phyloP scores from a whole-genome alignment of 768 basidiomycete species.

The Boletus bicolor region DNA sequence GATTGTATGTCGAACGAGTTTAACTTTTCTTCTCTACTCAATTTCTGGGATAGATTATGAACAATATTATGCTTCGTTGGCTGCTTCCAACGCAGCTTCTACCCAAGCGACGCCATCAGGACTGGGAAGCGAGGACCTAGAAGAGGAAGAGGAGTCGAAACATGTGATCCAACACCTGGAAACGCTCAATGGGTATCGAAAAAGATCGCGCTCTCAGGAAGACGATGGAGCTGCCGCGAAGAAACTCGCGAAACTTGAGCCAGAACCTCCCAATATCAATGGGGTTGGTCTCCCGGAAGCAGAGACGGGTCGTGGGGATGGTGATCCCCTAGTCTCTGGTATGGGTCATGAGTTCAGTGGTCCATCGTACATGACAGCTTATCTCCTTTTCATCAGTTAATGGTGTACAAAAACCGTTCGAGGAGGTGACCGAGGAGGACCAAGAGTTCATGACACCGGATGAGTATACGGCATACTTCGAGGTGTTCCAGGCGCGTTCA shows the following conservation, averaged over 20 bases:
- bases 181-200: conserved; percentile 67
- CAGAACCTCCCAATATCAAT: conserved; percentile 26
- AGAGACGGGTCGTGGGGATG: conserved; percentile 19
- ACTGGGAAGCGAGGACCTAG: conserved; percentile 51
- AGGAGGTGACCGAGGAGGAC: conserved; percentile 86
- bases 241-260: conserved; percentile 44
- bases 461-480: conserved; percentile 82
- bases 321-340: conserved; percentile 73
- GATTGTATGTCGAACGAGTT: conserved; percentile 51
- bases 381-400: conserved; percentile 50
- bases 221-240: conserved; percentile 43
- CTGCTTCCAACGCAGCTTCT: conserved; percentile 58
- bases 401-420: conserved; percentile 69
- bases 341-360: conserved; percentile 20
- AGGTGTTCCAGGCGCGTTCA: conserved; percentile 53
- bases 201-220: conserved; percentile 67
- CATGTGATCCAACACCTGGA: conserved; percentile 65
- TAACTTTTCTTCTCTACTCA: not conserved
- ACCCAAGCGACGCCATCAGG: conserved; percentile 60
- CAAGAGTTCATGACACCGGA: conserved; percentile 92
- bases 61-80: conserved; percentile 77
- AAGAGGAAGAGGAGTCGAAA: conserved; percentile 73
- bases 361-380: not conserved
- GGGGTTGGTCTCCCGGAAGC: not conserved
- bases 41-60: conserved; percentile 58